phyloP scores from a whole-genome alignment of 2,329 filamentous ascomycete species.

The Verticillium albo-atrum region DNA sequence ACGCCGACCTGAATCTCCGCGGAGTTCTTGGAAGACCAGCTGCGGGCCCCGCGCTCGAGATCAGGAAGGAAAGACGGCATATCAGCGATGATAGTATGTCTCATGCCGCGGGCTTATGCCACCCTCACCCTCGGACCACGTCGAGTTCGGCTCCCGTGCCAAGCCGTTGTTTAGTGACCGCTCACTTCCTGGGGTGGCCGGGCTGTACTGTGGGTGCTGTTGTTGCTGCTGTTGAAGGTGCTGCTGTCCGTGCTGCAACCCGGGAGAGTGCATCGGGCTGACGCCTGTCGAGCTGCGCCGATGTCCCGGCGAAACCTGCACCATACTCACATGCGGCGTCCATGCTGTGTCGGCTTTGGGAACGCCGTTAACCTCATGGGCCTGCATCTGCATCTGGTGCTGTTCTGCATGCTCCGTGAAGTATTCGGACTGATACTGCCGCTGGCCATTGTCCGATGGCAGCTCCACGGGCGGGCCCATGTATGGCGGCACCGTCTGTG shows the following conservation, averaged over 20 bases:
- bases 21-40: background rate
- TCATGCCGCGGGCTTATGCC: background rate
- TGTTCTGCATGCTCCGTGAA: conserved; percentile 13
- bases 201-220: background rate
- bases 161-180: background rate
- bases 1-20: background rate
- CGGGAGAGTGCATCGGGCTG: background rate
- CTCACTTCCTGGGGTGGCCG: background rate
- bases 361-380: background rate
- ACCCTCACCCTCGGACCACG: background rate
- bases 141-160: background rate
- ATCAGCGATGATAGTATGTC: conserved; percentile 1
- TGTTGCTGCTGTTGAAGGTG: background rate
- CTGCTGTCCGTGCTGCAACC: background rate
- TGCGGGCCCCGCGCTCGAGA: background rate
- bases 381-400: conserved; percentile 11
- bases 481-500: conserved; percentile 5
- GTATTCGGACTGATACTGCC: conserved; percentile 5
- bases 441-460: conserved; percentile 10
- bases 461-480: conserved; percentile 22
- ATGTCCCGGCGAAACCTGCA: conserved; percentile 15
- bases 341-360: conserved; percentile 13
- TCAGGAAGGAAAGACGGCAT: background rate
- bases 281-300: background rate
- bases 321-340: conserved; percentile 27